Evolutionary conservation across 2,329 filamentous ascomycete species (phyloP).

Genomic region (Rutstroemia sp.): DNA sequence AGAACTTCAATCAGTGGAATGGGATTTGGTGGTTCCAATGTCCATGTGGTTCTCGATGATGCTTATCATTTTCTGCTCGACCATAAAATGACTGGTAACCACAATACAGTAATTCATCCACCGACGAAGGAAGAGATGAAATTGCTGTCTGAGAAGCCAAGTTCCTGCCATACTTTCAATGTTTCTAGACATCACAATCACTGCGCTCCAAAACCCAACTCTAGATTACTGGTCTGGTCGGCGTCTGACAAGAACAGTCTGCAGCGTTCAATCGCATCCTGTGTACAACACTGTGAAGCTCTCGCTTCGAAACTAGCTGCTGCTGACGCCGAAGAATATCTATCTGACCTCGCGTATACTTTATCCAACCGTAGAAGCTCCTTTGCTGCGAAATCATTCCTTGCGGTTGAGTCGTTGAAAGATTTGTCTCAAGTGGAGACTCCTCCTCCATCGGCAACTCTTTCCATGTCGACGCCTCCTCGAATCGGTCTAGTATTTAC

Average conservation of each 20-base stretch:
- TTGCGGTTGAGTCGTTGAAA: neutral
- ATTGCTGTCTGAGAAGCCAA: no score
- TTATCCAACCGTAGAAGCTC: neutral
- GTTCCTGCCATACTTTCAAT: no score
- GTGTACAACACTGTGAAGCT: neutral
- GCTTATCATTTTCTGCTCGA: neutral
- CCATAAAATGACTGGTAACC: neutral
- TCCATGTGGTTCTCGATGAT: constrained; percentile 33
- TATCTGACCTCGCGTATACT: neutral
- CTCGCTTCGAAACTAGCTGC: neutral
- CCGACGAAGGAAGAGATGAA: neutral
- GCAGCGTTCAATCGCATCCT: neutral
- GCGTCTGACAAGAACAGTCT: neutral
- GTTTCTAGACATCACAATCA: no score
- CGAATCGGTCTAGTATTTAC: constrained; percentile 12
- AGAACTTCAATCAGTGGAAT: neutral
- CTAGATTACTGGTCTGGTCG: neutral
- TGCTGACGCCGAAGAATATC: neutral
- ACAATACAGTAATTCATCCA: neutral
- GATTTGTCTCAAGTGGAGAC: neutral
- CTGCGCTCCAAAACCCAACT: neutral
- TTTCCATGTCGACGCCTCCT: neutral
- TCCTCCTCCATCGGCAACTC: neutral
- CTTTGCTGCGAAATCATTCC: neutral
- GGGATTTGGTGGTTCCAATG: constrained; percentile 11